Percentiles rank a stretch among this genome's conserved stretches.
These are phyloP conservation scores for Solanum stenotomum DNA, from an alignment of 257 asterid species.

Conservation along the genomic window DNA sequence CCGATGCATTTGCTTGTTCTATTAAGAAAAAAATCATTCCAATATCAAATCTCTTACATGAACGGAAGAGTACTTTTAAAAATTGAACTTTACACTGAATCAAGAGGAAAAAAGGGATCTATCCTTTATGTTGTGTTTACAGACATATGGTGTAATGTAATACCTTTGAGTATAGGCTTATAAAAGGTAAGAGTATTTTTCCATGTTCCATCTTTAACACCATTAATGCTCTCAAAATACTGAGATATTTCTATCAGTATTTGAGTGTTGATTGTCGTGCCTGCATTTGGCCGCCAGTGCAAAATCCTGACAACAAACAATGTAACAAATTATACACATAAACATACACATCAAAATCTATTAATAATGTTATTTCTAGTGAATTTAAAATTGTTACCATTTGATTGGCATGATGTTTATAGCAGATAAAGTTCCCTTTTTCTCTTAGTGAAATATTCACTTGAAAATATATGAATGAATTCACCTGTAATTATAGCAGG, in stretches of 20 bases:
- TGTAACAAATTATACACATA: not conserved
- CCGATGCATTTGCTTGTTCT: too few relatives aligned
- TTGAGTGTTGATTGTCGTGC: constrained; percentile 78
- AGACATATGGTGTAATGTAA: not conserved
- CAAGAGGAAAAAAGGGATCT: not conserved
- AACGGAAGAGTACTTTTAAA: too few relatives aligned
- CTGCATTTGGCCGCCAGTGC: constrained; percentile 91
- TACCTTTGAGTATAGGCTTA: not conserved
- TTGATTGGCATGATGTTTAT: too few relatives aligned
- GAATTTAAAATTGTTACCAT: too few relatives aligned
- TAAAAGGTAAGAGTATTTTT: not conserved
- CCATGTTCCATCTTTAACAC: not conserved
- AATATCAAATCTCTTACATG: not conserved
- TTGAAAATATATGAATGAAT: too few relatives aligned
- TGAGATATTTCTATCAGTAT: constrained; percentile 31
- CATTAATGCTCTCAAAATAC: not conserved
- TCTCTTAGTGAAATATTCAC: too few relatives aligned
- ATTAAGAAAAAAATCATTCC: not conserved
- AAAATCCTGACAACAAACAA: constrained; percentile 46
- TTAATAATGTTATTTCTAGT: not conserved
- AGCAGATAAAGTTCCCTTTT: too few relatives aligned
- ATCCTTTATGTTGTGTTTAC: not conserved
- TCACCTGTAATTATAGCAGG: not conserved
- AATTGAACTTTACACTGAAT: not conserved
- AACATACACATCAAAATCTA: not conserved